These are phyloP conservation scores for Wickerhamomyces sp. DNA, from an alignment of 1,139 yeast species.

Conservation along the genomic window DNA sequence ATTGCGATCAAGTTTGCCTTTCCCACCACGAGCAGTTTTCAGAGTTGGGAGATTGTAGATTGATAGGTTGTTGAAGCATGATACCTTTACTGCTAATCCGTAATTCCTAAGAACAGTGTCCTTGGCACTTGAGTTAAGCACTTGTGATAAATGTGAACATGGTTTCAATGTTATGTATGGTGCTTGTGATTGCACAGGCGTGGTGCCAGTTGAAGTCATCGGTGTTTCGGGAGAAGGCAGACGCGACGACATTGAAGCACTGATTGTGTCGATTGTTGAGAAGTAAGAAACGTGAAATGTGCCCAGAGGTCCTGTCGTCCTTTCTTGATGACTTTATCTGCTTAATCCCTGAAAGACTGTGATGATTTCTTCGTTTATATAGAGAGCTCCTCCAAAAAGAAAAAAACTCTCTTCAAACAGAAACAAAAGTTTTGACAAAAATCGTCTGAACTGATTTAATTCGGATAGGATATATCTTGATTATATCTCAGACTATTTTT, in stretches of 20 bases:
- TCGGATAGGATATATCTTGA: too few species aligned
- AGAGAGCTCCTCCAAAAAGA: too few species aligned
- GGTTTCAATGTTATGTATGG: conserved; percentile 30
- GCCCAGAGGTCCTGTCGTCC: too few species aligned
- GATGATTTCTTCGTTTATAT: too few species aligned
- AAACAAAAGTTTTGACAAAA: too few species aligned
- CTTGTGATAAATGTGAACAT: conserved; percentile 52
- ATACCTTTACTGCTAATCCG: conserved; percentile 49
- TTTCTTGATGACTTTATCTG: neutral
- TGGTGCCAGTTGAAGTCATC: conserved; percentile 4
- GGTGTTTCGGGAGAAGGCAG: conserved; percentile 6
- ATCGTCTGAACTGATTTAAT: too few species aligned
- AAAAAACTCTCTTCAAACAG: too few species aligned
- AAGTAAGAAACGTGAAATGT: too few species aligned
- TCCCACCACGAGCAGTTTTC: conserved; percentile 12
- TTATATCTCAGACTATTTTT: too few species aligned
- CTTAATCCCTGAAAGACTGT: too few species aligned
- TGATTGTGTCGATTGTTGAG: neutral
- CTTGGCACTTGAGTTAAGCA: conserved; percentile 48
- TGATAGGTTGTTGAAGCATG: conserved; percentile 28
- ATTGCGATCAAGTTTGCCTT: conserved; percentile 32
- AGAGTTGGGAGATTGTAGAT: conserved; percentile 21
- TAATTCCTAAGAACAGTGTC: conserved; percentile 57
- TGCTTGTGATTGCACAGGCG: conserved; percentile 1
- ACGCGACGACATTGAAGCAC: neutral